Evolutionary conservation across 371 early-diverging fungal genomes (phyloP).

Genomic region (Parasitella parasitica): DNA sequence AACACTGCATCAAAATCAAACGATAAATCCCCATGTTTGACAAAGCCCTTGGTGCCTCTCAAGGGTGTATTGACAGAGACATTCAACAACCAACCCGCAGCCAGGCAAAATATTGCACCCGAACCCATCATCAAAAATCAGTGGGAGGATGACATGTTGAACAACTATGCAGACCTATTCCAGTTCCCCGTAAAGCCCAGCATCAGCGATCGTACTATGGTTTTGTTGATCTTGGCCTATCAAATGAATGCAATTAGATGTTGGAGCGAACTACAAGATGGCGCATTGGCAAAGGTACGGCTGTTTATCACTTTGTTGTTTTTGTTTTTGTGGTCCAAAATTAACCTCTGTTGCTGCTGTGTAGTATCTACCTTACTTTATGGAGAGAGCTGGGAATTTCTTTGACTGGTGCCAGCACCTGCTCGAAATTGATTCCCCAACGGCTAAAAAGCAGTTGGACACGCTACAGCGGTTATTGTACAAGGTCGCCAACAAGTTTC

Average conservation of each 20-base stretch:
- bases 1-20: not conserved
- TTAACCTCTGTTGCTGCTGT: not conserved
- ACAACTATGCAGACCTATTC: conserved; percentile 33
- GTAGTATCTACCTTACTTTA: conserved; percentile 36
- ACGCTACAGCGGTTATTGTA: conserved; percentile 24
- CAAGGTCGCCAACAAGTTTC: conserved; percentile 20
- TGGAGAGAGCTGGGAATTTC: conserved; percentile 37
- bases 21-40: not conserved
- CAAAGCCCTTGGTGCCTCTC: not conserved
- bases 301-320: no score
- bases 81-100: not conserved
- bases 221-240: conserved; percentile 39
- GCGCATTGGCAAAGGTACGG: conserved; percentile 37
- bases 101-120: not conserved
- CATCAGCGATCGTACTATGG: conserved; percentile 32
- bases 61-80: conserved; percentile 5
- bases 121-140: conserved; percentile 4
- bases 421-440: conserved; percentile 13
- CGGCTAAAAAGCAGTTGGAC: conserved; percentile 37
- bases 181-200: conserved; percentile 30
- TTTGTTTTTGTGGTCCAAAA: no score
- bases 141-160: conserved; percentile 30
- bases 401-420: conserved; percentile 43
- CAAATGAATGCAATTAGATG: conserved; percentile 44
- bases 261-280: conserved; percentile 34